Conservation (phyloP, 2,329 filamentous ascomycete genomes). For the Colletotrichum kahawae region DNA sequence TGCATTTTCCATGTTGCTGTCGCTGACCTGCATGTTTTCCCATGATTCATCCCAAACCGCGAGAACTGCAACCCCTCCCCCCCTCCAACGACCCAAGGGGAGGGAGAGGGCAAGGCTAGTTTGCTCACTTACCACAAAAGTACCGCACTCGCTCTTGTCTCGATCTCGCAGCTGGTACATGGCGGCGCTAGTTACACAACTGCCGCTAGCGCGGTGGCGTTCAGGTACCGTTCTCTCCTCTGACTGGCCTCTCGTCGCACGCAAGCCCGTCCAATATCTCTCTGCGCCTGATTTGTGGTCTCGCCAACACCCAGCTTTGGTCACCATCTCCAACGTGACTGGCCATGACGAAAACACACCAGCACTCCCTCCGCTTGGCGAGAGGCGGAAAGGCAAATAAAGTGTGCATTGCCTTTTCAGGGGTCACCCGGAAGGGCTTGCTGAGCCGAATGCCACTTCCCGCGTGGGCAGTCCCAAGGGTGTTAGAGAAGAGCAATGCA, state of each 20-base stretch:
- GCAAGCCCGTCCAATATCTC: background rate
- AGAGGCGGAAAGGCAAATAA: background rate
- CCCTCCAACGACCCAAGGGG: background rate
- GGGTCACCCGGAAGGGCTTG: background rate
- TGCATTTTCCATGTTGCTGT: background rate
- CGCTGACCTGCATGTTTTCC: background rate
- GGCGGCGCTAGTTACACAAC: background rate
- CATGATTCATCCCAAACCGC: background rate
- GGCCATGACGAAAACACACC: background rate
- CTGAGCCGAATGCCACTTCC: background rate
- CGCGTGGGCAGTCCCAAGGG: slow-evolving; percentile 6
- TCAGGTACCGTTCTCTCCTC: background rate
- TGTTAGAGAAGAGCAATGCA: background rate
- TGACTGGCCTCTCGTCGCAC: background rate
- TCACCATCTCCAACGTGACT: background rate
- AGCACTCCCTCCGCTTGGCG: background rate
- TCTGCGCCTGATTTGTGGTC: background rate
- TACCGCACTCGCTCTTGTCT: background rate
- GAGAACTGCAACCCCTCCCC: background rate
- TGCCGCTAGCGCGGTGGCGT: slow-evolving; percentile 16
- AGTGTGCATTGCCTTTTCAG: background rate
- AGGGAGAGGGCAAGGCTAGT: background rate
- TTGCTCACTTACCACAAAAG: background rate
- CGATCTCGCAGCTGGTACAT: background rate
- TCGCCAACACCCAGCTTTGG: background rate